Conservation (phyloP, 2,329 filamentous ascomycete genomes). For the Colletotrichum scovillei region DNA sequence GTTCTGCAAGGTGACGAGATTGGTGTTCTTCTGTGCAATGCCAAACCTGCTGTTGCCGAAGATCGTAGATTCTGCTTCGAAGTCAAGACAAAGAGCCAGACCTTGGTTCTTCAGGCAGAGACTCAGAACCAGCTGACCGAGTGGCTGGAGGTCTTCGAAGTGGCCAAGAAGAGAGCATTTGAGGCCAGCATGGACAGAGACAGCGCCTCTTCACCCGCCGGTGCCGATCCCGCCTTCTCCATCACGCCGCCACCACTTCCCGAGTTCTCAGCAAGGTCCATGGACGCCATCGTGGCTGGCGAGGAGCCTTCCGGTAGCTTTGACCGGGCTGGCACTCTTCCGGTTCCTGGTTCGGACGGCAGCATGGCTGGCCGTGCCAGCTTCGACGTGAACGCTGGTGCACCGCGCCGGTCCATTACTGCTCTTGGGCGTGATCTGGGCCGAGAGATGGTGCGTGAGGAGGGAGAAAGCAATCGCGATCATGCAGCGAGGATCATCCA, state of each 20-base stretch:
- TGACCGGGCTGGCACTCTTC: slow-evolving; percentile 74
- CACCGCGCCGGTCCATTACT: slow-evolving; percentile 67
- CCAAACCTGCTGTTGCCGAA: slow-evolving; percentile 90
- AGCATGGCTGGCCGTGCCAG: slow-evolving; percentile 71
- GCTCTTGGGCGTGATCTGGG: slow-evolving; percentile 58
- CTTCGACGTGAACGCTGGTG: slow-evolving; percentile 71
- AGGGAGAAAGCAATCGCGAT: slow-evolving; percentile 81
- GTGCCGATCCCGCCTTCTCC: slow-evolving; percentile 83
- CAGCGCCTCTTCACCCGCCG: slow-evolving; percentile 57
- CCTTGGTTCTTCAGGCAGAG: slow-evolving; percentile 89
- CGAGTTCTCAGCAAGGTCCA: slow-evolving; percentile 86
- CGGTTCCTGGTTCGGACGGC: slow-evolving; percentile 71
- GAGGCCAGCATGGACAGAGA: slow-evolving; percentile 74
- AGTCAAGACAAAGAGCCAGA: slow-evolving; percentile 96
- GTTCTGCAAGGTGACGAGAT: slow-evolving; percentile 97
- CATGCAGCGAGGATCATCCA: slow-evolving; percentile 92
- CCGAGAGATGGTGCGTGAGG: slow-evolving; percentile 66
- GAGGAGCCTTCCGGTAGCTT: slow-evolving; percentile 55
- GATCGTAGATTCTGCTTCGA: slow-evolving; percentile 98
- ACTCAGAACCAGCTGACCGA: slow-evolving; percentile 92
- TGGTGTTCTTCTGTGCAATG: slow-evolving; percentile 92
- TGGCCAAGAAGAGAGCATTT: slow-evolving; percentile 91
- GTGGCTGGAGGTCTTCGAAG: slow-evolving; percentile 94
- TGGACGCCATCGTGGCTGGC: slow-evolving; percentile 71
- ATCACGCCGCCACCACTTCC: slow-evolving; percentile 89